Evolutionary conservation across 305 asterid genomes (phyloP).

Genomic region (Euphrasia arctica): DNA sequence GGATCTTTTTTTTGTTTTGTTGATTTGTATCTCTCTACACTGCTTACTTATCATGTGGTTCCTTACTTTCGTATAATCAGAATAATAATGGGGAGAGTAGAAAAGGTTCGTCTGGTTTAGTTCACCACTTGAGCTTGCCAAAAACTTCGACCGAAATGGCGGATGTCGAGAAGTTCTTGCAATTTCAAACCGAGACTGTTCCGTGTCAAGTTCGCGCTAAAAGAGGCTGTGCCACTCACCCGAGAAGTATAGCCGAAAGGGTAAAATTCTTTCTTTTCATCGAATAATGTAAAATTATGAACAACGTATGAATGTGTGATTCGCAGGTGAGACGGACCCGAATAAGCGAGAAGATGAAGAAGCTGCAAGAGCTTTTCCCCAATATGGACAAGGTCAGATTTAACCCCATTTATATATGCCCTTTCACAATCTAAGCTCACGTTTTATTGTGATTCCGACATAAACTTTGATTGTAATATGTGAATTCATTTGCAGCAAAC

Average conservation of each 20-base stretch:
- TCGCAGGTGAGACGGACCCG: conserved; percentile 69
- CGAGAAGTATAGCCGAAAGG: conserved; percentile 96
- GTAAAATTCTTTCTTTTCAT: conserved; percentile 30
- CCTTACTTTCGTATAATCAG: too few species aligned
- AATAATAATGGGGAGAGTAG: conserved; percentile 36
- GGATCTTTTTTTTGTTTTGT: not conserved
- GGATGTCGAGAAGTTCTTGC: conserved; percentile 54
- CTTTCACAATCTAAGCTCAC: not conserved
- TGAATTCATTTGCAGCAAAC: conserved; percentile 58
- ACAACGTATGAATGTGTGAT: not conserved
- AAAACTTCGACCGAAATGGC: conserved; percentile 57
- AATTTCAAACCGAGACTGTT: too few species aligned
- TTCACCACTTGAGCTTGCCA: conserved; percentile 89
- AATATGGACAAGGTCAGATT: conserved; percentile 77
- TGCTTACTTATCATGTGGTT: too few species aligned
- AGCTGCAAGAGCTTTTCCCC: conserved; percentile 91
- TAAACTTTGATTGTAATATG: not conserved
- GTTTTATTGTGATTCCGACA: too few species aligned
- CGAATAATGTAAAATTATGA: not conserved
- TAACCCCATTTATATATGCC: too few species aligned
- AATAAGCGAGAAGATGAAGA: conserved; percentile 91
- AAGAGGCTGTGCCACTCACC: conserved; percentile 94
- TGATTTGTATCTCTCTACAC: too few species aligned
- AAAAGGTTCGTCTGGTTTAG: conserved; percentile 38
- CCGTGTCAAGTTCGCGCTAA: too few species aligned